Evolutionary conservation across 306 rosid species (phyloP), one percentile per base, ranked within the genome.

Genomic region (Quillaja saponaria): DNA sequence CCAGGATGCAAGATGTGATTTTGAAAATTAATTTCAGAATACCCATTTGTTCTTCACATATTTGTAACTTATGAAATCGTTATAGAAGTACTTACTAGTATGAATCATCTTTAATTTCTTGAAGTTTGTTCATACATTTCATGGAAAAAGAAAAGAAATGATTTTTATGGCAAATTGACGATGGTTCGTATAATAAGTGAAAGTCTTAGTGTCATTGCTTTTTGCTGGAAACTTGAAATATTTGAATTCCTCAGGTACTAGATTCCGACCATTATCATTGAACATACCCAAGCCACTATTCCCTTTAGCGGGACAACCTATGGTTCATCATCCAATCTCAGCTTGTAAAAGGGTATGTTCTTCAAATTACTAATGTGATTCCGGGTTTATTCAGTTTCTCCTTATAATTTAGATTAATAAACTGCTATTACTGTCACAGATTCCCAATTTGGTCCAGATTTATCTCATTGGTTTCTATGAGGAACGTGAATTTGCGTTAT

Each of bases 261-360:
- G 99, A 81, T 92, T 92, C 63, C 78, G 99, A 49, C 99, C 99
- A 56, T 71, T 92, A 52, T 92, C 99, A 57, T 72, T 92, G 84
- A 86, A 92, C 76, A 62, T 81, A 51, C 94, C 99, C 8, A 92
- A 92, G 77, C 99, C 99, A 6, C 96, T 92, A 31, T 89, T 92
- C 68, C 97, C 99, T 42, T 74, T 92, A 68, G 99, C 99, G 1
- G 96, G 99, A 76, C 95, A 92, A 49, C 92, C 99, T 8, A 92
- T 92, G 99, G 96, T 92, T 61, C 94, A 86, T 76, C 99, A 92
- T 49, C 96, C 99, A 5, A 92, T 92, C 69, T 89, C 94, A 40
- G 96, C 99, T 42, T 92, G 99, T 78, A 90, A 81, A 80, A 83
- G 81, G 84, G 98, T 91, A 85, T 52, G 15, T 62, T 50, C 46